Evolutionary conservation across 2,329 filamentous ascomycete species (phyloP), one percentile per base, ranked within the genome.

Genomic region (Pleomassaria siparia): DNA sequence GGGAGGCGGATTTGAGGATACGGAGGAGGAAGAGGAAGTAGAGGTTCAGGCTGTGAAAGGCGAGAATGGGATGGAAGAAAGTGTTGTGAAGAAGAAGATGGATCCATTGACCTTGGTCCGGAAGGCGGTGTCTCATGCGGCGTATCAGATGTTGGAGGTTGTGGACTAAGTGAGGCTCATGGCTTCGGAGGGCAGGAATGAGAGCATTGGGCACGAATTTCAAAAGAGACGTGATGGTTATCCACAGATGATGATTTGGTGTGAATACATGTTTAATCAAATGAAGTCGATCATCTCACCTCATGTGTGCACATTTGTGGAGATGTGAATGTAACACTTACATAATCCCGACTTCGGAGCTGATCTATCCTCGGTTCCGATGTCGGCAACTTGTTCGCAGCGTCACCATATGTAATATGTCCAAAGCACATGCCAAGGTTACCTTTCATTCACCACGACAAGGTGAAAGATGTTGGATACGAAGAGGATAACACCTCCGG

Each of bases 71-170:
- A 28, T 12, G 11, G 71, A 68, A 16, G 68, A 60, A 25, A 60
- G 4, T 29, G 67, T 59, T 24, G 53, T 52, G 48, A 66, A 66
- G 37, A 70, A 73, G 58, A 74, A 72, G 63, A 66, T 73, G 47
- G 73, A 80, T 48, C 74, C 80, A 1, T 44, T 76, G 28, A 56
- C 42, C 5, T 62, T 73, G 9, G 69, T 84, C 30, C 74, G 70
- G 56, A 81, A 77, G 69, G 76, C 77, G 0, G 74, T 83, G 18
- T 67, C 71, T 2, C 78, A 83, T 53, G 74, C 77, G 54, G 78
- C 77, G 2, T 84, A 83, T 55, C 67, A 71, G 1, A 82, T 83
- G 78, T 57, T 85, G 45, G 67, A 71, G 58, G 76, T 84, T 20
- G 53, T 81, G 18, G 81, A 84, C 55, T 84, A 60, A n/a, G n/a